phyloP scores from a whole-genome alignment of 1,139 yeast genomes.

The Taphrina sp. region DNA sequence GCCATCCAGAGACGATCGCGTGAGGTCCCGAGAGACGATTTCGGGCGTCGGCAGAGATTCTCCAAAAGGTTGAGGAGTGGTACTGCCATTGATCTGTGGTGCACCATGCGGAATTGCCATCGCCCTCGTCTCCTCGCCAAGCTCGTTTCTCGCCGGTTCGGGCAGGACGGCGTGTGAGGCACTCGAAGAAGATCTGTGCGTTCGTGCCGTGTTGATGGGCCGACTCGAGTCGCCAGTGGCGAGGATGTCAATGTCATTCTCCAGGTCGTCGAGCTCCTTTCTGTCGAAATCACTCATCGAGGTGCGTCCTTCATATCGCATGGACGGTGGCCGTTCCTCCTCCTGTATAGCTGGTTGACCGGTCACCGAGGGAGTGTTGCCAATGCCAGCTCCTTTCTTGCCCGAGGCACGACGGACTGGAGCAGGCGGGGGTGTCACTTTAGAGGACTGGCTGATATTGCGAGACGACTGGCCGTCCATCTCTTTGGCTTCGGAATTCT shows the following conservation, averaged over 20 bases:
- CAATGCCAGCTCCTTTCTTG: not conserved
- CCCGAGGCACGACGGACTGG: conserved; percentile 7
- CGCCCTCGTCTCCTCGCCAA: no score
- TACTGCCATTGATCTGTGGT: conserved; percentile 24
- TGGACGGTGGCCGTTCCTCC: not conserved
- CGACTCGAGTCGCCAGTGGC: not conserved
- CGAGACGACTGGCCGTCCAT: not conserved
- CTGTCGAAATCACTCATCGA: conserved; percentile 8
- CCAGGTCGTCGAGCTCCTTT: conserved; percentile 14
- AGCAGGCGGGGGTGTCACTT: conserved; percentile 13
- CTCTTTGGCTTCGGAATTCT: not conserved
- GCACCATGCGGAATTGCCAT: conserved; percentile 23
- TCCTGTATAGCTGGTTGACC: conserved; percentile 1
- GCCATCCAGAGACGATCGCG: not conserved
- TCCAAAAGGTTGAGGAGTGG: conserved; percentile 28
- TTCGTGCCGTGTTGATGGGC: not conserved
- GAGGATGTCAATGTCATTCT: no score
- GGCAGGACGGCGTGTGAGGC: not conserved
- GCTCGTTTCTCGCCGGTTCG: no score
- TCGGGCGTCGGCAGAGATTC: conserved; percentile 26
- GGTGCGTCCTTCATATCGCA: no score
- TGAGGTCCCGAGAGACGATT: conserved; percentile 20
- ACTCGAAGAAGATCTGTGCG: not conserved
- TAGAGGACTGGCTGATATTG: not conserved
- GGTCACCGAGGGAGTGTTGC: not conserved